Evolutionary conservation across 164 flowering plant species (phyloP), one percentile per base, ranked within the genome.

Genomic region (Vitis rotundifolia): DNA sequence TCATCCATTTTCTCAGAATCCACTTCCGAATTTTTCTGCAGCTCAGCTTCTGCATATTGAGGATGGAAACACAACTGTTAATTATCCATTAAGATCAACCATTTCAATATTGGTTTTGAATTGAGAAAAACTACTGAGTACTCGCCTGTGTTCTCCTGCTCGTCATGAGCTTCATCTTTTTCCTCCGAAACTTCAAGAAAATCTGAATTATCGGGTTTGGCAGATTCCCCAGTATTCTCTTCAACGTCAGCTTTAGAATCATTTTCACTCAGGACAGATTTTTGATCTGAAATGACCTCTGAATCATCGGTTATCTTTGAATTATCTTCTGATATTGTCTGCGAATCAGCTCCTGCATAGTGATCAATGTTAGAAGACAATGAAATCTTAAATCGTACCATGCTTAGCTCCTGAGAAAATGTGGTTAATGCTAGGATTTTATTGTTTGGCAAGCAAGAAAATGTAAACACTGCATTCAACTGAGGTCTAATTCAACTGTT

Each of bases 301-400:
- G 59, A 48, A 49, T 49, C 71, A 29, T 68, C 37, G 13, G 57
- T 59, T 19, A 12, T 31, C 57, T 63, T 69, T 3, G 61, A 68
- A 50, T 13, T 26, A 14, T 26, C 68, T n/a, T 59, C 69, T 54
- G 63, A 66, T 28, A 12, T n/a, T 59, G 31, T 49, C 63, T 58
- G 12, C 0, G 11, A 14, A 19, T 56, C 53, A 56, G 16, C 37
- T 19, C 48, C 71, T 68, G 64, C 22, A 26, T 2, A 9, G 49
- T 1, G 14, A 18, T 26, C 55, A 49, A 9, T 9, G 26, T 5
- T 64, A 15, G 50, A 14, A 19, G 50, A 13, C 11, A 16, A 19
- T 31, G 22, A 64, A 49, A 64, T 4, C 37, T 22, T 22, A 22
- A 22, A 37, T 37, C 1, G 6, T 13, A 49, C 3, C 13, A 5